Evolutionary conservation across 768 basidiomycete genomes (phyloP).

Genomic region (Punctularia strigosozonata): DNA sequence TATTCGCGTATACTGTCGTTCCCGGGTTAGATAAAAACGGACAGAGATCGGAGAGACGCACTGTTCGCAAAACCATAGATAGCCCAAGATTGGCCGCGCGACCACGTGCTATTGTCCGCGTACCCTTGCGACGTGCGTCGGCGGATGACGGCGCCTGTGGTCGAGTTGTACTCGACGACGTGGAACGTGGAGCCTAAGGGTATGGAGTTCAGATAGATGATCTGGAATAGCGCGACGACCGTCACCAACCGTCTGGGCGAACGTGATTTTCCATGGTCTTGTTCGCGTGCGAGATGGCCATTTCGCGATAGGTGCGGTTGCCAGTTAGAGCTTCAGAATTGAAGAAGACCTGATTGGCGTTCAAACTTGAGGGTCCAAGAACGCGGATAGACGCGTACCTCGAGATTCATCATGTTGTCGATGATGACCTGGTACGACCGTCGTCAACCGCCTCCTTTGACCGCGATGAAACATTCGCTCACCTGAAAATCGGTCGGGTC

Average conservation of each 20-base stretch:
- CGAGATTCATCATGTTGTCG: conserved; percentile 75
- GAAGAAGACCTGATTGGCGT: conserved; percentile 31
- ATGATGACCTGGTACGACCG: conserved; percentile 45
- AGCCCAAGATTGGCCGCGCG: conserved; percentile 64
- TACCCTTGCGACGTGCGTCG: conserved; percentile 53
- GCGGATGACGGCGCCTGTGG: conserved; percentile 46
- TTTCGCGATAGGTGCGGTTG: conserved; percentile 44
- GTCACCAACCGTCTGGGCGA: conserved; percentile 40
- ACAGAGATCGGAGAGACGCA: conserved; percentile 19
- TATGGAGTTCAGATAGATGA: neutral
- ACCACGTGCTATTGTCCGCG: conserved; percentile 57
- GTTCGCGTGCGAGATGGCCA: conserved; percentile 53
- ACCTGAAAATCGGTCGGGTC: conserved; percentile 53
- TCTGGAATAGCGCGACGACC: neutral
- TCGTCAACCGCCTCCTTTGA: neutral
- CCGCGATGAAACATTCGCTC: conserved; percentile 6
- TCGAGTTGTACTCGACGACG: conserved; percentile 55
- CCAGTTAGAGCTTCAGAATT: conserved; percentile 44
- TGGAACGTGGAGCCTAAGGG: conserved; percentile 27
- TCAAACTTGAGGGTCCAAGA: neutral
- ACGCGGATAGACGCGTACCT: conserved; percentile 20
- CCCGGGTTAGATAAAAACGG: neutral
- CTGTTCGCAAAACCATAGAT: conserved; percentile 62
- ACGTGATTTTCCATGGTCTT: conserved; percentile 60
- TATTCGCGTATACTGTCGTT: conserved; percentile 44